Evolutionary conservation across 2,329 filamentous ascomycete species (phyloP).

Genomic region (Cordyceps pruinosa): DNA sequence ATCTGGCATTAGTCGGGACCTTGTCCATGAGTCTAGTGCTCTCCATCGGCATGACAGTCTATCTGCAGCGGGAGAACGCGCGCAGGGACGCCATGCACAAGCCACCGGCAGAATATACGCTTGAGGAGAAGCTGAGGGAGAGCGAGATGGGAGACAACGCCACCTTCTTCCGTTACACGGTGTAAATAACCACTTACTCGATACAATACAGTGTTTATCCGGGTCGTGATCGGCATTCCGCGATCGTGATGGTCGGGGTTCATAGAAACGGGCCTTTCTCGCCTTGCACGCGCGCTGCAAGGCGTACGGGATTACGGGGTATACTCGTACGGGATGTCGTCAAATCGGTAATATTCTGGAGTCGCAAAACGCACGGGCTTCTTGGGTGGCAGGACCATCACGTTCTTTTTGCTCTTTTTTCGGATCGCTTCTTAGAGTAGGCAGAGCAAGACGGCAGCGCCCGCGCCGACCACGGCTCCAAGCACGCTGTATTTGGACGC

Average conservation of each 20-base stretch:
- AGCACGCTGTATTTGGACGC: background rate
- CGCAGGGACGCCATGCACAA: constrained; percentile 44
- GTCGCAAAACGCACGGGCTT: constrained; percentile 3
- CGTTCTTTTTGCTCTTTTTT: constrained; percentile 3
- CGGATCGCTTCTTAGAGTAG: constrained; percentile 9
- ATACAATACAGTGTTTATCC: background rate
- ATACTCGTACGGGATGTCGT: background rate
- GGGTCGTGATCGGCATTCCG: background rate
- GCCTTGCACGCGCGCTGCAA: background rate
- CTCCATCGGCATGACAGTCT: constrained; percentile 49
- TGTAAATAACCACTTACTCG: constrained; percentile 26
- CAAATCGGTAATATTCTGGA: background rate
- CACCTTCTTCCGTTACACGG: constrained; percentile 47
- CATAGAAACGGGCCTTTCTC: background rate
- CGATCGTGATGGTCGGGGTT: background rate
- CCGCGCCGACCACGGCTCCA: constrained; percentile 1
- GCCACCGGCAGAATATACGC: constrained; percentile 41
- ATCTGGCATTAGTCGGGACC: constrained; percentile 50
- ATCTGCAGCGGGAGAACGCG: constrained; percentile 49
- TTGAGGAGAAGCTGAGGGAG: constrained; percentile 46
- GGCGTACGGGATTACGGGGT: constrained; percentile 3
- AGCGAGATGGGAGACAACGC: constrained; percentile 50
- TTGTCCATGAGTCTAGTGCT: constrained; percentile 47
- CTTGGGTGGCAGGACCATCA: background rate
- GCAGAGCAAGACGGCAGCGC: constrained; percentile 3